phyloP scores from a whole-genome alignment of 1,284 basidiomycete species.

The Wolfiporia cocos region DNA sequence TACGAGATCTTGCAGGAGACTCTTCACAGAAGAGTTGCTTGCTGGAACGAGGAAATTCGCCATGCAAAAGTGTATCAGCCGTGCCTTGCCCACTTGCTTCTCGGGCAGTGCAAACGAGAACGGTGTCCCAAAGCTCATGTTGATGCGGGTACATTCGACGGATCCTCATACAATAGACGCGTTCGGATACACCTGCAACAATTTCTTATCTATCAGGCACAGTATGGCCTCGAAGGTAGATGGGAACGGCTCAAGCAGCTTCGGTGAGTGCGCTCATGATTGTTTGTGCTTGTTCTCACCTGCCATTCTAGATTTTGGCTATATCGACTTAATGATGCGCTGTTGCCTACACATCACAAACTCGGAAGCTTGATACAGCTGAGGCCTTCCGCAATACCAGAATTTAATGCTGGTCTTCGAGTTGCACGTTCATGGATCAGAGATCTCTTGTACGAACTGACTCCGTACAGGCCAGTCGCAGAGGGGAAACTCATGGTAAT shows the following conservation, averaged over 20 bases:
- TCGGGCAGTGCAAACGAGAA: constrained; percentile 28
- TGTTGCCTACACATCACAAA: constrained; percentile 17
- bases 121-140: constrained; percentile 36
- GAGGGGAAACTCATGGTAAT: no score
- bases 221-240: constrained; percentile 12
- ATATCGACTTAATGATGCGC: constrained; percentile 15
- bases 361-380: constrained; percentile 25
- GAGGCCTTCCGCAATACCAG: constrained; percentile 28
- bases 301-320: constrained; percentile 22
- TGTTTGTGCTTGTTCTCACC: no score
- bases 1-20: no score
- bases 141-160: constrained; percentile 16
- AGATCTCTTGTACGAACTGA: constrained; percentile 28
- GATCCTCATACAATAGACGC: constrained; percentile 31
- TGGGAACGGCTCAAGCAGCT: constrained; percentile 17
- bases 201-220: constrained; percentile 36
- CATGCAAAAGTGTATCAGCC: constrained; percentile 29
- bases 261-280: no score
- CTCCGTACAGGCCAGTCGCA: constrained; percentile 8
- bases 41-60: constrained; percentile 28
- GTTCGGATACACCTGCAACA: constrained; percentile 42
- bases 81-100: constrained; percentile 32
- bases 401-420: constrained; percentile 27
- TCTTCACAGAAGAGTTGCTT: constrained; percentile 28
- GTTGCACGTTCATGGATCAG: constrained; percentile 36